Conservation (phyloP, 495 filamentous ascomycete genomes). For the Hypoxylon subgilvum region DNA sequence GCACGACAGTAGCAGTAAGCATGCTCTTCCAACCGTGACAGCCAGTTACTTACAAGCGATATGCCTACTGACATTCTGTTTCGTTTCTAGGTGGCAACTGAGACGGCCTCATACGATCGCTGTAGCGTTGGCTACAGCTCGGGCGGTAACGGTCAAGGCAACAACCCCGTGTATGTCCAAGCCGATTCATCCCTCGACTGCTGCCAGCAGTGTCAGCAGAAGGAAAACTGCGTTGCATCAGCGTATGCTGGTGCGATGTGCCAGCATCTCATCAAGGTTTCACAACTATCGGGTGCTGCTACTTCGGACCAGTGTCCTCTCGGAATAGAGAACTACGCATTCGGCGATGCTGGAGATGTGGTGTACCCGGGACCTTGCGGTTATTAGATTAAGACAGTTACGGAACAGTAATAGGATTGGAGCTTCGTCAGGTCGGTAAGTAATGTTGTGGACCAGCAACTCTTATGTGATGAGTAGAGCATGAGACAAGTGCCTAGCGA, state of each 20-base stretch:
- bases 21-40: background rate
- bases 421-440: no score
- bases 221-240: slow-evolving; percentile 20
- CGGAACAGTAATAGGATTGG: no score
- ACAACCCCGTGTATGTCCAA: slow-evolving; percentile 5
- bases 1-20: background rate
- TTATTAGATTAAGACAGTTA: background rate
- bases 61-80: background rate
- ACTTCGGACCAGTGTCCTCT: slow-evolving; percentile 20
- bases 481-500: no score
- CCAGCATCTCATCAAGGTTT: slow-evolving; percentile 12
- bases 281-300: slow-evolving; percentile 3
- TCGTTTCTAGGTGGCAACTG: slow-evolving; percentile 5
- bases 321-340: slow-evolving; percentile 18
- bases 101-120: slow-evolving; percentile 11
- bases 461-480: no score
- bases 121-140: slow-evolving; percentile 22
- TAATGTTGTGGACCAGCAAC: no score
- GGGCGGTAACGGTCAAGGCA: slow-evolving; percentile 11
- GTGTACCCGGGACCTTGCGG: slow-evolving; percentile 22
- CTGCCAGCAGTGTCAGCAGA: slow-evolving; percentile 17
- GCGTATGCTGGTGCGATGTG: slow-evolving; percentile 7
- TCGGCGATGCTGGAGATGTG: slow-evolving; percentile 12
- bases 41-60: background rate
- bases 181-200: slow-evolving; percentile 16